A percentile compares a stretch with the other conserved stretches of the same genome.
Evolutionary conservation across 441 rosid genomes (phyloP).

Genomic region (Metrosideros polymorpha): DNA sequence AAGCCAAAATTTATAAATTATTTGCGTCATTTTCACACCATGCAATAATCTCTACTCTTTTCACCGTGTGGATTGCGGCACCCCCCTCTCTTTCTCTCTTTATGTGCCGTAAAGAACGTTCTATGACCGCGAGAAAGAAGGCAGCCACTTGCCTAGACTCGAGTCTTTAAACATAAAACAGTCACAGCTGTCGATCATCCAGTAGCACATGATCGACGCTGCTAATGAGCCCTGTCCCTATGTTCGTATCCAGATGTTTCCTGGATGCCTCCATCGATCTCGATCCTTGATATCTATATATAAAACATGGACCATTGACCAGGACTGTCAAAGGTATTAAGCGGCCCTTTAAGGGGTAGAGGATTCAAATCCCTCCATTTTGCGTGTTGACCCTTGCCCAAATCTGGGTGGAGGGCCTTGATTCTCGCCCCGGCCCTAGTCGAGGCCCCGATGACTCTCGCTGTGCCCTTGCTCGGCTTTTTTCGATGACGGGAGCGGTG

Average conservation of each 20-base stretch:
- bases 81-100: too few species aligned
- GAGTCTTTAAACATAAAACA: not conserved
- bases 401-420: too few species aligned
- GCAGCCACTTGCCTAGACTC: not conserved
- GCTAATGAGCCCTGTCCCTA: too few species aligned
- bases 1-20: too few species aligned
- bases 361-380: not conserved
- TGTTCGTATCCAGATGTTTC: not conserved
- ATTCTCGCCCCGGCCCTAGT: too few species aligned
- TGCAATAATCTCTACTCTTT: too few species aligned
- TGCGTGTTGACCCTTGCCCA: too few species aligned
- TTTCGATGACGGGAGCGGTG: too few species aligned
- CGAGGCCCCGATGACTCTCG: too few species aligned
- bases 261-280: not conserved
- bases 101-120: not conserved
- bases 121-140: not conserved
- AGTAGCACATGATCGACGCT: not conserved
- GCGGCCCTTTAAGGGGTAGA: not conserved
- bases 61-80: too few species aligned
- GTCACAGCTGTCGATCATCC: not conserved
- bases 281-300: fast-evolving
- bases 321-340: not conserved
- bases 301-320: not conserved
- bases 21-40: too few species aligned
- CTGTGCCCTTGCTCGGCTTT: too few species aligned